Evolutionary conservation across 495 filamentous ascomycete species (phyloP).

Genomic region (Penicillium daleae): DNA sequence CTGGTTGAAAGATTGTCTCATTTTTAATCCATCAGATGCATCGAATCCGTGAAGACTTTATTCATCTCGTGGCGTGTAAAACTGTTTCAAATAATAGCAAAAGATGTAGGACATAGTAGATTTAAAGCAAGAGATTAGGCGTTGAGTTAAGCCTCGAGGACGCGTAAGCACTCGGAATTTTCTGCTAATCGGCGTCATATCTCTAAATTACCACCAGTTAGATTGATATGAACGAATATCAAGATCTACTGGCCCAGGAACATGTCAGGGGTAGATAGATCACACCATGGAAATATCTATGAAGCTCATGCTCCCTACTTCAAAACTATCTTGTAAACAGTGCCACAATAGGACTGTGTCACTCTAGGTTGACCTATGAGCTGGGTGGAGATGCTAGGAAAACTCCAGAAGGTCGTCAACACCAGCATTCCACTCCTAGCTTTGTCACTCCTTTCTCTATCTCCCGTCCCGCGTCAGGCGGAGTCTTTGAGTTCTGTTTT

Average conservation of each 20-base stretch:
- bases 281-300: neutral
- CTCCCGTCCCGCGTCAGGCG: neutral
- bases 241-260: neutral
- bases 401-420: neutral
- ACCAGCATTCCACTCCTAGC: too few species aligned
- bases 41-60: too few species aligned
- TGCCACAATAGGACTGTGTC: too few species aligned
- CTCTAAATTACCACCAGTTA: neutral
- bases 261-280: neutral
- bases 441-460: too few species aligned
- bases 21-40: too few species aligned
- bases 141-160: constrained; percentile 2
- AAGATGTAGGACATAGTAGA: neutral
- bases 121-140: neutral
- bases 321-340: neutral
- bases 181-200: neutral
- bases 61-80: too few species aligned
- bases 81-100: too few species aligned
- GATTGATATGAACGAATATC: neutral
- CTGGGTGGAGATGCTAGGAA: neutral
- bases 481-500: constrained; percentile 2
- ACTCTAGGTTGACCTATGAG: too few species aligned
- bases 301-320: neutral
- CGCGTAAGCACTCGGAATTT: constrained; percentile 9
- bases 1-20: too few species aligned